Evolutionary conservation across 73 alveolate species (phyloP).

Genomic region (Diophrys appendiculata): DNA sequence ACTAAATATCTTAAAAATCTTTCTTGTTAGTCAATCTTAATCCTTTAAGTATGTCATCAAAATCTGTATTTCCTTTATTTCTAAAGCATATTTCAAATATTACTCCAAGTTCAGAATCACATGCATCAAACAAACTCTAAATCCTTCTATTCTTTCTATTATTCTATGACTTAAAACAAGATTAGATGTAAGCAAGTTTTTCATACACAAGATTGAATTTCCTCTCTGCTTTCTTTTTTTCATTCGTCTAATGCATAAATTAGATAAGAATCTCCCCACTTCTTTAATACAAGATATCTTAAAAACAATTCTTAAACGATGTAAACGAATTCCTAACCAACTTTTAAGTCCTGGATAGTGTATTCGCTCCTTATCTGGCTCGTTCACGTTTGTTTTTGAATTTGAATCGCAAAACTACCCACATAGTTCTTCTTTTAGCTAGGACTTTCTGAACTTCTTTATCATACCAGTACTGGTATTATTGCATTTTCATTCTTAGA

Average conservation of each 20-base stretch:
- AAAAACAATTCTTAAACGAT: neutral
- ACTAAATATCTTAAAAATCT: neutral
- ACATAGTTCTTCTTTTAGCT: neutral
- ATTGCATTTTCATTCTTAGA: too few relatives aligned
- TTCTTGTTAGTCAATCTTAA: neutral
- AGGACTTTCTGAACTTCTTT: neutral
- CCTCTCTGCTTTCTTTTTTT: neutral
- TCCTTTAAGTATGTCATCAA: neutral
- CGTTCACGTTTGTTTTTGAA: neutral
- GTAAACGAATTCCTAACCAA: neutral
- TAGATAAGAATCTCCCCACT: neutral
- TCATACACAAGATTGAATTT: neutral
- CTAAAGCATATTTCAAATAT: neutral
- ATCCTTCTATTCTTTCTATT: neutral
- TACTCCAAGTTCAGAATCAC: neutral
- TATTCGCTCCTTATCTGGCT: neutral
- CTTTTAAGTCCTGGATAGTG: neutral
- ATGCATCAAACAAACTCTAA: neutral
- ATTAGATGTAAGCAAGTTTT: neutral
- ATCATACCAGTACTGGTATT: neutral
- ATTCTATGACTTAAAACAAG: neutral
- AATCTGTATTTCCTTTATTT: neutral
- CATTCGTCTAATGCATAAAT: neutral
- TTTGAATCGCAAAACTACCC: neutral
- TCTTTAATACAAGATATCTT: neutral